Evolutionary conservation across 805 yeast species (phyloP).

Genomic region (Starmerella vaccinii): DNA sequence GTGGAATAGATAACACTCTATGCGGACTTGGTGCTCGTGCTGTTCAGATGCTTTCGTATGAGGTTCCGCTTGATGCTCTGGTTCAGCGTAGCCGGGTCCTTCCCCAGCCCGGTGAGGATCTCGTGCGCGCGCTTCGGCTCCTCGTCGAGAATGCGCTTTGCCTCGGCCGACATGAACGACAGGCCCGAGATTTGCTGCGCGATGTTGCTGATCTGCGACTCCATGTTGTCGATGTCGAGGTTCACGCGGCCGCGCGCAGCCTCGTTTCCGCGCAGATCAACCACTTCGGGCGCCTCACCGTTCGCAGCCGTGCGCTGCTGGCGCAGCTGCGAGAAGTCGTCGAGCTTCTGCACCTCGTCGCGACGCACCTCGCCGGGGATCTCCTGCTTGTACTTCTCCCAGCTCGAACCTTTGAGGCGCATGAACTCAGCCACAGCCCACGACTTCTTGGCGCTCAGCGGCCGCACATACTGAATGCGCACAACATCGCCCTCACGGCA

Average conservation of each 20-base stretch:
- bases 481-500: constrained; percentile 94
- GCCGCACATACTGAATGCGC: constrained; percentile 75
- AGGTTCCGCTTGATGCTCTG: constrained; percentile 58
- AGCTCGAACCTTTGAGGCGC: constrained; percentile 81
- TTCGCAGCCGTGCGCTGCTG: constrained; percentile 26
- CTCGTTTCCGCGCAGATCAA: constrained; percentile 25
- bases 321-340: constrained; percentile 46
- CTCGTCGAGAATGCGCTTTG: constrained; percentile 27
- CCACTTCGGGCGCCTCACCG: constrained; percentile 23
- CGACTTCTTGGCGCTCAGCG: constrained; percentile 66
- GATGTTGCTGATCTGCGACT: constrained; percentile 33
- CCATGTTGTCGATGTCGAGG: constrained; percentile 35
- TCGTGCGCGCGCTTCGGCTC: constrained; percentile 33
- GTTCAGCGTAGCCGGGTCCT: constrained; percentile 36
- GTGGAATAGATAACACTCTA: no score
- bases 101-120: constrained; percentile 33
- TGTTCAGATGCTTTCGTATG: constrained; percentile 46
- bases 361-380: constrained; percentile 55
- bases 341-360: constrained; percentile 54
- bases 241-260: constrained; percentile 23
- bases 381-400: constrained; percentile 63
- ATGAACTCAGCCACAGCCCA: constrained; percentile 90
- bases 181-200: constrained; percentile 28
- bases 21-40: neutral
- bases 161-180: constrained; percentile 21